Base-by-base conservation (phyloP, 805 yeast species). In the Candida ficus region DNA sequence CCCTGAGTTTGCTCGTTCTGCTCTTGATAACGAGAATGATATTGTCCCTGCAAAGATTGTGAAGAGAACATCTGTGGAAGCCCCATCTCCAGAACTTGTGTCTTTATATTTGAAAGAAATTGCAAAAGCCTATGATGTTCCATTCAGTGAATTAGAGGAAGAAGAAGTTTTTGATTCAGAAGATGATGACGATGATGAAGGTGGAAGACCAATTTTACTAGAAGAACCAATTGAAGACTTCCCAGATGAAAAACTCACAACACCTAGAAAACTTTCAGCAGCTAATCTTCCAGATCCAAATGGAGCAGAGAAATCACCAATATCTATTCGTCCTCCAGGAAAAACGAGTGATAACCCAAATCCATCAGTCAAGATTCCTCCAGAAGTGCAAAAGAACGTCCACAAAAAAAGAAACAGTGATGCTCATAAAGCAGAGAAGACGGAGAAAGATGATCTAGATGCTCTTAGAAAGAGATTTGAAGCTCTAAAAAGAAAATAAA, bases 81-180 rank as follows among this genome's bases (percentile, higher is more conserved):
- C 93, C 5, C 96, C 95, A 1, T 60, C 71, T 4, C 71, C 68
- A 32, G 77, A 71, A 19, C 67, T 88, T 41, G 93, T 88, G 1
- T 69, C 71, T 13, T 60, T 84, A 44, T 89, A 89, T 53, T 65
- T 89, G 46, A 66, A 73, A 39, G 96, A 88, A 54, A 88, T 88
- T 45, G 95, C 95, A 1, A 69, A 69, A 38, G 84, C 95, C 0
- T 88, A 89, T 54, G 71, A 73, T 18, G 93, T 80, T 0, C 83
- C 88, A 1, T 89, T 78, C 52, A 78, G 86, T 25, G 81, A 78
- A 12, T 57, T 78, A 4, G 61, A 54, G 11, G 49, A 48, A 8
- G 56, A 45, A 7, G 53, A 48, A 11, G 55, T 47, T 25, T 61
- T 47, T 10, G 63, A 53, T 20, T 67, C 58, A 13, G 68, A 61